Base-by-base conservation (phyloP, 2,329 filamentous ascomycete genomes). In the Albophoma yamanashiensis region DNA sequence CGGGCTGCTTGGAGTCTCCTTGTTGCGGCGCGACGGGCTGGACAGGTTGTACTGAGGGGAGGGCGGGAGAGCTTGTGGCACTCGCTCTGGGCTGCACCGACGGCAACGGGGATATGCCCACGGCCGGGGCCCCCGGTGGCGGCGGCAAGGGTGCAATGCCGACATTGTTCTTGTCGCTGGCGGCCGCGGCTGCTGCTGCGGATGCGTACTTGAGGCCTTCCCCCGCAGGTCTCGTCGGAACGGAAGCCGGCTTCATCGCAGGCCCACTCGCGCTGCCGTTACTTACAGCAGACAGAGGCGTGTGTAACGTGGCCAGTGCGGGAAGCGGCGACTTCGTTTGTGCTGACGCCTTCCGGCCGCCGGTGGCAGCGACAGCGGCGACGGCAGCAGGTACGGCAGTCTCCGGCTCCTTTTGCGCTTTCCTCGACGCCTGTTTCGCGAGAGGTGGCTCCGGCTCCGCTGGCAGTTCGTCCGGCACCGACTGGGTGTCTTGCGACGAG, bases 201-300 rank as follows among this genome's bases (percentile, higher is more conserved):
- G 94, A 97, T 53, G 94, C 94, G 72, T 99, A 99, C 75, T 97
- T 97, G 65, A 99, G 80, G 1, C 89, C 91, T 73, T 97, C 93
- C 56, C 92, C 92, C 4, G 91, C 89, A 8, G 90, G 87, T 72
- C 93, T 85, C 61, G 89, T 86, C 1, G 94, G 94, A 67, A 92
- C 76, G 22, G 91, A 87, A 22, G 94, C 94, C 15, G 94, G 93
- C 78, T 97, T 99, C 93, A 97, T 97, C 58, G 81, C 78, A 58
- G 80, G 80, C 58, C 79, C 80, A 60, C 82, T 76, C 57, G 81
- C 66, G 45, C 64, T 72, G 70, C 82, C 82, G 70, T 82, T 89
- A 66, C 83, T 81, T 61, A 82, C 82, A 60, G 79, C 83, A 14
- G 85, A 75, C 67, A 88, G 73, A 7, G 88, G 87, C 38, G 87